Evolutionary conservation across 495 filamentous ascomycete species (phyloP), one percentile per base, ranked within the genome.

Genomic region (Podospora pseudoanserina): DNA sequence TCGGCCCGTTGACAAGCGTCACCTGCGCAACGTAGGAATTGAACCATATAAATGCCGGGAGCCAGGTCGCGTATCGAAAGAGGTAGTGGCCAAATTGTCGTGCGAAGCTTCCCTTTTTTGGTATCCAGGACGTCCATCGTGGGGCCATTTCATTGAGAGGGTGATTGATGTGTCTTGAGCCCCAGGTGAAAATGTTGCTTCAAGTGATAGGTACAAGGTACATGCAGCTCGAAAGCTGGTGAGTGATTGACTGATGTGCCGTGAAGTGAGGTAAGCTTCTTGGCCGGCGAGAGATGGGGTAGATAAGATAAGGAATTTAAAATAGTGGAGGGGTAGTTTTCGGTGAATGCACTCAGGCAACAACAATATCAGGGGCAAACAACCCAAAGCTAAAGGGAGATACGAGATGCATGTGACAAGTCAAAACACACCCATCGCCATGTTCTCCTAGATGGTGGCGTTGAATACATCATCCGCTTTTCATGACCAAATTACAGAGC

Each of bases 41-140:
- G 79, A 92, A 85, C 79, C 87, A 89, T 57, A 89, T 82, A 27
- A 85, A 75, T 30, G 90, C 85, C 1, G 90, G 90, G 30, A 91
- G 71, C 77, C 88, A 82, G 34, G 88, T 86, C 30, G 83, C 82
- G 68, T 87, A 79, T 66, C 83, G 75, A 71, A 89, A 78, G 56
- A 87, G 79, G 34, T 79, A 79, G 71, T 76, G 77, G 49, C 77
- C 73, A 68, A 83, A 77, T 60, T 76, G 76, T 20, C 79, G 74
- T 59, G 80, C 53, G 32, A 76, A 78, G 15, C 64, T 70, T 4
- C 69, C 65, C 9, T 71, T 61, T 20, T 70, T 72, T 59, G 71
- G 74, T 49, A 32, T 32, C 30, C 30, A 32, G 30, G 30, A 5
- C 30, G 5, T 16, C 39, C 39, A 49, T 49, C 39, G 39, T 58